These are phyloP conservation scores for Sphaceloma murrayae DNA, from an alignment of 2,329 filamentous ascomycete species.

Conservation along the genomic window DNA sequence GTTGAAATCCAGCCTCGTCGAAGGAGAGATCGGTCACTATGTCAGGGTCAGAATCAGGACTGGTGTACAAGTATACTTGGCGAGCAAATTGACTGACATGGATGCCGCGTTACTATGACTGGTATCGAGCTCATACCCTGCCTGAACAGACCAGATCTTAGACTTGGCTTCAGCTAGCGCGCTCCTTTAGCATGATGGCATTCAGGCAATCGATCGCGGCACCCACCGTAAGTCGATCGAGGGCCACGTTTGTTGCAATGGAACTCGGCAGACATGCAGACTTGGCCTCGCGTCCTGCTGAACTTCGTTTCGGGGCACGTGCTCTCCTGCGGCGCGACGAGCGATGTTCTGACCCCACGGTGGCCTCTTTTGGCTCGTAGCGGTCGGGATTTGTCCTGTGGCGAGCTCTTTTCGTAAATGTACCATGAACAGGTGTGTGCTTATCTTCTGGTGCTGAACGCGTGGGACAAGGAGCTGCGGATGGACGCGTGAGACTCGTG, in stretches of 20 bases:
- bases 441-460: no score
- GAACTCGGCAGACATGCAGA: not conserved
- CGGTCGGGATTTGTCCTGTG: conserved; percentile 39
- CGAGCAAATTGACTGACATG: not conserved
- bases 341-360: conserved; percentile 27
- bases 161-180: not conserved
- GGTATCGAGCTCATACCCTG: conserved; percentile 12
- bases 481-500: conserved; percentile 1
- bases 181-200: not conserved
- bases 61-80: no score
- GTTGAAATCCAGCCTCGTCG: not conserved
- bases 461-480: no score
- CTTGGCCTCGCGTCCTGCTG: not conserved
- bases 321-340: not conserved
- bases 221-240: not conserved
- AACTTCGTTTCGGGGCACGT: not conserved
- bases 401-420: conserved; percentile 35
- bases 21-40: conserved; percentile 3
- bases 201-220: no score
- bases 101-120: not conserved
- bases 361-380: conserved; percentile 32
- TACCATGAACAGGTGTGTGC: not conserved
- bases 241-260: not conserved
- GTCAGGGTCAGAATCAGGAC: not conserved
- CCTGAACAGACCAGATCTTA: conserved; percentile 6